phyloP scores from a whole-genome alignment of 768 basidiomycete species.

The Leccinum longicurvipes region DNA sequence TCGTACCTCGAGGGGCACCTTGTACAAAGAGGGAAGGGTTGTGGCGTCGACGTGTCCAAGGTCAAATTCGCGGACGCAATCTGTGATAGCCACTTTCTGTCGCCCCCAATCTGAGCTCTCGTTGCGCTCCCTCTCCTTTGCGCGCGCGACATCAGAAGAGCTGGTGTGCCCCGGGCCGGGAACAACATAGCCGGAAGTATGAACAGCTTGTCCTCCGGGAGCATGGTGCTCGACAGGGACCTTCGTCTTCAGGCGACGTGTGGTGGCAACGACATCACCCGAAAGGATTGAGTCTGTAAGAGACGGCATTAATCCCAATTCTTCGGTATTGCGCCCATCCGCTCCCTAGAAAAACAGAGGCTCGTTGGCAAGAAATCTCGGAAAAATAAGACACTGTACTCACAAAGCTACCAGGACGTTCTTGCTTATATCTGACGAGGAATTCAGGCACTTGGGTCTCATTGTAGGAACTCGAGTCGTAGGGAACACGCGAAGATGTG shows the following conservation, averaged over 20 bases:
- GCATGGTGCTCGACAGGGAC: constrained; percentile 25
- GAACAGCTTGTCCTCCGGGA: constrained; percentile 16
- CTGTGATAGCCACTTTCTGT: constrained; percentile 33
- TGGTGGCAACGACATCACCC: constrained; percentile 26
- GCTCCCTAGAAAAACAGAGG: not conserved
- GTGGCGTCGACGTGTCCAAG: constrained; percentile 25
- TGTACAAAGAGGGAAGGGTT: constrained; percentile 27
- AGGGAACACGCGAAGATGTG: constrained; percentile 12
- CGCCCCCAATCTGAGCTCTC: constrained; percentile 15
- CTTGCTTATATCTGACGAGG: constrained; percentile 27
- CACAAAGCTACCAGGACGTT: constrained; percentile 13
- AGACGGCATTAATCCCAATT: constrained; percentile 21
- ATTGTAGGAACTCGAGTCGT: constrained; percentile 28
- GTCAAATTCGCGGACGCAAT: constrained; percentile 31
- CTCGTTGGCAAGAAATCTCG: not conserved
- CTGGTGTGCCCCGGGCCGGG: constrained; percentile 30
- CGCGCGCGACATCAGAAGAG: constrained; percentile 21
- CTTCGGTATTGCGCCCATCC: constrained; percentile 2
- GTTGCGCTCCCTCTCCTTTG: constrained; percentile 25
- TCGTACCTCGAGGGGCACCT: constrained; percentile 42
- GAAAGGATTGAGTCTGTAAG: constrained; percentile 19
- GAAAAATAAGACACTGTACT: not conserved
- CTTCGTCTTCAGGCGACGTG: constrained; percentile 28
- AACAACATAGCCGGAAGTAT: constrained; percentile 29
- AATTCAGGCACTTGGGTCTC: constrained; percentile 25